A percentile compares a stretch with the other conserved stretches of the same genome.
Conservation (phyloP, 805 yeast genomes). For the Nakazawaea wyomingensis region DNA sequence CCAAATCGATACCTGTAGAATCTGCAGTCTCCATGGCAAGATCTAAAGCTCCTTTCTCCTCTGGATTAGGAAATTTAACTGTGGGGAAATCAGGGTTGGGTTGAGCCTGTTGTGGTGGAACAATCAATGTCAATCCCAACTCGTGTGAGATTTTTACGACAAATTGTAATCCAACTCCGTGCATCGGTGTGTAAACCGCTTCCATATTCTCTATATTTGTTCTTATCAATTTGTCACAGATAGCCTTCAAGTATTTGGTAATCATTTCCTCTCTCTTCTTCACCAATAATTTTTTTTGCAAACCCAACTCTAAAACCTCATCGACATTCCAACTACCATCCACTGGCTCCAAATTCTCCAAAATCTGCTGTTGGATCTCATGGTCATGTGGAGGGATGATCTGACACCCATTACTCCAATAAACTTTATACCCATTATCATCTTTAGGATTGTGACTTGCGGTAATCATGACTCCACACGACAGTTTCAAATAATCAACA, state of each 20-base stretch:
- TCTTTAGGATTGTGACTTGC: slow-evolving; percentile 83
- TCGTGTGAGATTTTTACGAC: slow-evolving; percentile 37
- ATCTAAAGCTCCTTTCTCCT: slow-evolving; percentile 86
- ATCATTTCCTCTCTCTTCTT: slow-evolving; percentile 39
- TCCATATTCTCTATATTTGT: slow-evolving; percentile 24
- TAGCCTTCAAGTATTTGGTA: slow-evolving; percentile 32
- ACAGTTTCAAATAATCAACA: slow-evolving; percentile 55
- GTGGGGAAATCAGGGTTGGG: slow-evolving; percentile 90
- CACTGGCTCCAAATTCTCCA: slow-evolving; percentile 59
- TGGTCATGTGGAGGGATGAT: slow-evolving; percentile 88
- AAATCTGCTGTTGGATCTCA: slow-evolving; percentile 62
- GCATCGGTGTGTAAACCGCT: slow-evolving; percentile 90
- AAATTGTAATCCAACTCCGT: slow-evolving; percentile 82
- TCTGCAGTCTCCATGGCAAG: slow-evolving; percentile 65
- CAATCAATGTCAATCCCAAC: slow-evolving; percentile 30
- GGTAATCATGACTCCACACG: slow-evolving; percentile 89
- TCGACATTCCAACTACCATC: slow-evolving; percentile 43
- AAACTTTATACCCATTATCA: slow-evolving; percentile 93
- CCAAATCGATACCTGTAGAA: slow-evolving; percentile 38
- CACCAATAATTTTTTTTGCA: slow-evolving; percentile 22
- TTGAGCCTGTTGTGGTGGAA: slow-evolving; percentile 57
- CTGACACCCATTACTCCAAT: slow-evolving; percentile 91
- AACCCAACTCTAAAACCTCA: slow-evolving; percentile 28
- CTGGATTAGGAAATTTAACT: slow-evolving; percentile 91
- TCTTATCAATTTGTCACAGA: slow-evolving; percentile 30